Conservation (phyloP, 179 eudicot species). For the Silene coronaria region DNA sequence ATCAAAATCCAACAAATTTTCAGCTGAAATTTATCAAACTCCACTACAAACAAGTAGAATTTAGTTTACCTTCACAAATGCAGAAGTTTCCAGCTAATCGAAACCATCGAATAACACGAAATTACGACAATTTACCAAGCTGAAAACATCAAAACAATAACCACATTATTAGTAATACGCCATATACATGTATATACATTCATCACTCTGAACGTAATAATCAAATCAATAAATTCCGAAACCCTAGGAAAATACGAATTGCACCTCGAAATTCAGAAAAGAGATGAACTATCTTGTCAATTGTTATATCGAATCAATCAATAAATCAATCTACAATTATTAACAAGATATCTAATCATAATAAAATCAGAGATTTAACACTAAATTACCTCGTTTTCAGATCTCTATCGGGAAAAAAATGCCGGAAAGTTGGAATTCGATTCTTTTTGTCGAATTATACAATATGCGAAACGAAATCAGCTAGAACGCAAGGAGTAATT, state of each 20-base stretch:
- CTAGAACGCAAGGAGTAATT: background rate
- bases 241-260: background rate
- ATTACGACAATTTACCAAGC: background rate
- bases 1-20: background rate
- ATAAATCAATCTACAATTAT: background rate
- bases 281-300: background rate
- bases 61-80: background rate
- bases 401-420: background rate
- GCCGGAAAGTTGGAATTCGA: background rate
- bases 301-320: background rate
- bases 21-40: background rate
- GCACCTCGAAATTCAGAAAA: background rate
- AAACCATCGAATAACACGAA: background rate
- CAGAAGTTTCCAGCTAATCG: background rate
- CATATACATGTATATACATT: background rate
- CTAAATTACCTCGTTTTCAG: background rate
- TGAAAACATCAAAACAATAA: background rate
- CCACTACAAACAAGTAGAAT: background rate
- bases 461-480: background rate
- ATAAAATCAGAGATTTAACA: slow-evolving; percentile 8
- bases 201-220: background rate
- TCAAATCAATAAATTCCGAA: background rate
- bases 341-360: background rate
- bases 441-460: background rate
- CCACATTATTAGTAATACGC: background rate